Evolutionary conservation across 2,329 filamentous ascomycete species (phyloP).

Genomic region (Alternaria brassicicola): DNA sequence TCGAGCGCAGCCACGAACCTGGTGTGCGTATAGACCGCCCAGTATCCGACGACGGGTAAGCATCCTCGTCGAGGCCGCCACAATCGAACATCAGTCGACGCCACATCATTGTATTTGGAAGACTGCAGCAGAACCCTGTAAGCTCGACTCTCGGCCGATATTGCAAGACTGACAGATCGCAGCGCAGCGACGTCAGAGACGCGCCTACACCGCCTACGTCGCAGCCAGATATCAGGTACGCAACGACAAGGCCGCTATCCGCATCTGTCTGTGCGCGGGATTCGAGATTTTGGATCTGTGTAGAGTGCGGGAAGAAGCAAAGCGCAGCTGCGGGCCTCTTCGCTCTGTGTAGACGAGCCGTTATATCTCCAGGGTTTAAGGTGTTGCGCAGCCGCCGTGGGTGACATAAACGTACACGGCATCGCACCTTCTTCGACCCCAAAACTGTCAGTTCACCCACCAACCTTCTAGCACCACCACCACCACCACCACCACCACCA

Average conservation of each 20-base stretch:
- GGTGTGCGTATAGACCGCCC: conserved; percentile 40
- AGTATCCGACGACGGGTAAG: conserved; percentile 37
- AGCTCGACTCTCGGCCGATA: conserved; percentile 38
- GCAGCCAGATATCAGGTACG: conserved; percentile 36
- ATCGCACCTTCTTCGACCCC: conserved; percentile 16
- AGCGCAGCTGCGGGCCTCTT: conserved; percentile 37
- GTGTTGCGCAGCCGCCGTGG: conserved; percentile 39
- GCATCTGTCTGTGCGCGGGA: conserved; percentile 45
- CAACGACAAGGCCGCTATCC: conserved; percentile 27
- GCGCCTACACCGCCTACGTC: conserved; percentile 40
- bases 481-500: conserved; percentile 9
- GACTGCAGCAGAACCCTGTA: conserved; percentile 46
- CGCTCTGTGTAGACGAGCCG: conserved; percentile 37
- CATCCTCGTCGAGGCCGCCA: conserved; percentile 43
- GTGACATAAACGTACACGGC: conserved; percentile 28
- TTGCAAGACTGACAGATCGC: conserved; percentile 43
- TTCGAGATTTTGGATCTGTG: conserved; percentile 43
- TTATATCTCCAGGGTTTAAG: conserved; percentile 41
- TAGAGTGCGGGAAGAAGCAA: conserved; percentile 48
- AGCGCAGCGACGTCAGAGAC: conserved; percentile 32
- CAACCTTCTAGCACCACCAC: conserved; percentile 7
- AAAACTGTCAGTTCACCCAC: conserved; percentile 17
- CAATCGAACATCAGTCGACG: conserved; percentile 36
- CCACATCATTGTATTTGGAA: conserved; percentile 44
- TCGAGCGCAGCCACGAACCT: conserved; percentile 33